A percentile compares a stretch with the other conserved stretches of the same genome.
phyloP scores from a whole-genome alignment of 306 rosid species.

The Fragaria iinumae region DNA sequence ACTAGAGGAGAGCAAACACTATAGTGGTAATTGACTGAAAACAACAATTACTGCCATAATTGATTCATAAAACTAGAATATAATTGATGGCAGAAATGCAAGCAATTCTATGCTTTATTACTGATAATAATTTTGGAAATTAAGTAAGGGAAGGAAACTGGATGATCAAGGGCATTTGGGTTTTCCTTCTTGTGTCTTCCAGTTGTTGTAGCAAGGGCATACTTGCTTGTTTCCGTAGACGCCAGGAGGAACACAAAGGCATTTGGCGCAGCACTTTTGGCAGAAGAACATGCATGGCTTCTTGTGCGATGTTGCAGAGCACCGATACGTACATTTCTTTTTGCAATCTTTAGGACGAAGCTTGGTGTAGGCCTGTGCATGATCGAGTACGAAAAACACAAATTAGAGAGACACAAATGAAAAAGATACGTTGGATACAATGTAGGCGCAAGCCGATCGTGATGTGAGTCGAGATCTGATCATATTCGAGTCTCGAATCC shows the following conservation, averaged over 20 bases:
- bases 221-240: slow-evolving; percentile 69
- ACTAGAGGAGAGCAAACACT: neutral
- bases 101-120: neutral
- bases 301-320: slow-evolving; percentile 89
- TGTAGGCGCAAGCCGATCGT: neutral
- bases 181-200: slow-evolving; percentile 91
- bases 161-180: slow-evolving; percentile 82
- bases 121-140: neutral
- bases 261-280: slow-evolving; percentile 72
- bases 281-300: slow-evolving; percentile 97
- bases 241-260: slow-evolving; percentile 88
- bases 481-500: neutral
- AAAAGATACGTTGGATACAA: neutral
- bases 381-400: neutral
- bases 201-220: slow-evolving; percentile 88
- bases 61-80: neutral
- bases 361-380: slow-evolving; percentile 45
- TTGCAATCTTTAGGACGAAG: slow-evolving; percentile 70
- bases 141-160: neutral
- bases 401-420: neutral
- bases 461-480: neutral
- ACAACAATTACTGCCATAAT: neutral
- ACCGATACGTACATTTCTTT: slow-evolving; percentile 58
- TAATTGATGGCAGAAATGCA: neutral
- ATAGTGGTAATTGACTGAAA: neutral